Evolutionary conservation across 1,284 basidiomycete species (phyloP).

Genomic region (Volvariella surrecta): DNA sequence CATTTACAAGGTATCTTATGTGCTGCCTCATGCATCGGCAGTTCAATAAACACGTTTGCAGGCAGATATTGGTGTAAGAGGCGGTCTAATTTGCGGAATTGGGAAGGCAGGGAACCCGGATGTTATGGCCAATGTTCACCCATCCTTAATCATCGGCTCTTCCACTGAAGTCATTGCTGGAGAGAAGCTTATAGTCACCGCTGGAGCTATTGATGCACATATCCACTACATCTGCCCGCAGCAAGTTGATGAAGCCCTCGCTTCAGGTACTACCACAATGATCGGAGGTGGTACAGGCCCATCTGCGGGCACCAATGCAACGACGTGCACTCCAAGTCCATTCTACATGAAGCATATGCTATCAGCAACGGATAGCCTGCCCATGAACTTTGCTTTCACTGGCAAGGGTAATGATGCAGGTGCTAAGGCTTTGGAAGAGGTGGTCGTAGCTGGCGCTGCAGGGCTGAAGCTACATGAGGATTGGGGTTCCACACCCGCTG

Average conservation of each 20-base stretch:
- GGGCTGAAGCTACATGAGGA: conserved; percentile 98
- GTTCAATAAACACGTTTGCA: conserved; percentile 19
- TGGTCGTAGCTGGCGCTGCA: conserved; percentile 82
- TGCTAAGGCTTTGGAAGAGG: conserved; percentile 65
- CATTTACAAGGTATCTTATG: conserved; percentile 86
- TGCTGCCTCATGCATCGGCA: neutral
- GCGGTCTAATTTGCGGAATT: conserved; percentile 79
- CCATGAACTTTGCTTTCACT: conserved; percentile 92
- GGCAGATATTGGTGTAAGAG: conserved; percentile 96
- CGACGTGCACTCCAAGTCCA: conserved; percentile 88
- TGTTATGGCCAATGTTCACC: conserved; percentile 79
- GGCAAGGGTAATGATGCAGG: conserved; percentile 94
- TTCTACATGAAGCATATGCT: conserved; percentile 88
- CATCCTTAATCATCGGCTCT: conserved; percentile 74
- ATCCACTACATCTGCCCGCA: conserved; percentile 94
- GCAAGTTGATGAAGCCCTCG: conserved; percentile 69
- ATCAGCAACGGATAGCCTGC: conserved; percentile 78
- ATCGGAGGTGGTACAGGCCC: conserved; percentile 95
- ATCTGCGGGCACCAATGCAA: conserved; percentile 84
- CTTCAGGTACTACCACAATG: conserved; percentile 77
- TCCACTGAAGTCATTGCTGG: conserved; percentile 93
- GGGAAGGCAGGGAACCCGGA: conserved; percentile 98
- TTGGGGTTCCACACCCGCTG: conserved; percentile 91
- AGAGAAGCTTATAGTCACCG: conserved; percentile 90
- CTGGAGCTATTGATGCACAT: conserved; percentile 91